Conservation (phyloP, 768 basidiomycete species). For the Lentinula detonsa region DNA sequence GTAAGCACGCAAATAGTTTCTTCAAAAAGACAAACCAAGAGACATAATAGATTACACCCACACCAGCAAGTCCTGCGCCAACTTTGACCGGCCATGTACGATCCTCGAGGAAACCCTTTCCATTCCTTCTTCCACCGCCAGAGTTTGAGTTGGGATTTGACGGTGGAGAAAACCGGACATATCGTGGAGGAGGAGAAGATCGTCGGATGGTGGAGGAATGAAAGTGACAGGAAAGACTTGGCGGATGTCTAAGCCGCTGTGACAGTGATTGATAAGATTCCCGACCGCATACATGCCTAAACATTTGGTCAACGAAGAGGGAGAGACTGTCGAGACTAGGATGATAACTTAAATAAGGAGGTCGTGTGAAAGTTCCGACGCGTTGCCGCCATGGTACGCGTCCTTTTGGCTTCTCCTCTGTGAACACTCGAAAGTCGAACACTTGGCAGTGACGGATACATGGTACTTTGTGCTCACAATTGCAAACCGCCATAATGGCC, state of each 20-base stretch:
- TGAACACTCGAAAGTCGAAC: background rate
- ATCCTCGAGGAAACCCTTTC: background rate
- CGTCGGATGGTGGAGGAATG: background rate
- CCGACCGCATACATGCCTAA: background rate
- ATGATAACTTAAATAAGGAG: background rate
- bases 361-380: background rate
- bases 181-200: background rate
- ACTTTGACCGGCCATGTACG: conserved; percentile 3
- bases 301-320: background rate
- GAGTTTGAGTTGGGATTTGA: background rate
- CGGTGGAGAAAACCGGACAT: conserved; percentile 1
- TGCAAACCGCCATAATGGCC: no score
- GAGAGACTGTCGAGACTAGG: background rate
- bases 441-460: no score
- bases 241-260: background rate
- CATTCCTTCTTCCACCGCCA: background rate
- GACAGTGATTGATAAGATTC: background rate
- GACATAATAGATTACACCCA: conserved; percentile 6
- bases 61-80: conserved; percentile 1
- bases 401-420: background rate
- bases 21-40: background rate
- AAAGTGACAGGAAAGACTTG: background rate
- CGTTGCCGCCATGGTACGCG: background rate
- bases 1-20: background rate
- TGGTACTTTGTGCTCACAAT: no score